Evolutionary conservation across 805 yeast species (phyloP), one percentile per base, ranked within the genome.

Genomic region (Henningerozyma blattae): DNA sequence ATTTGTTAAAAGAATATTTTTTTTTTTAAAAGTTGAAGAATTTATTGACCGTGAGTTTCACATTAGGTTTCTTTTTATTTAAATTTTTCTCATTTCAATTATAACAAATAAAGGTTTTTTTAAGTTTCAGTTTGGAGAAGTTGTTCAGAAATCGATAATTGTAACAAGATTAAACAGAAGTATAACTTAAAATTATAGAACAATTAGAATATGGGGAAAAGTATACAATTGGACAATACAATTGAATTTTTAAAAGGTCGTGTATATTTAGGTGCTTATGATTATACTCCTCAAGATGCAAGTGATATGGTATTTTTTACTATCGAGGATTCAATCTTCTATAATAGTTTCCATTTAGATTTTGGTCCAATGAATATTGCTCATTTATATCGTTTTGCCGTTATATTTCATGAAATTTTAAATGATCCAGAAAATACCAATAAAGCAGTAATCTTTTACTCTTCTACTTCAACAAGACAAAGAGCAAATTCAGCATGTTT

Each of bases 331-430:
- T 75, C 89, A 1, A 68, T 91, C 31, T 93, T 91, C 4, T 91
- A 91, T 57, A 91, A 91, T 52, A 69, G 93, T n/a, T 91, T 91
- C 63, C 95, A 89, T 56, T 68, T 87, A 43, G 98, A 91, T 57
- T 91, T 91, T 59, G 98, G 98, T 31, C 98, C 98, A 0, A 64
- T 91, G 45, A 94, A 89, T 54, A 75, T 89, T 33, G 96, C 96
- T 1, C 94, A 81, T 54, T 61, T 91, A 33, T 91, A 91, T 60
- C 68, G 98, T 33, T 91, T 91, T 63, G 98, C 98, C 0, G 96
- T 91, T 14, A 78, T 82, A 15, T 68, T 91, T 38, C 98, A 91
- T 54, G 93, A 86, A 52, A 80, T 87, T 33, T 67, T 91, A 47
- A 89, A 89, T 47, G 94, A 83, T 46, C 80, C 80, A 25, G 70